Conservation (phyloP, 208 protist species). For the Phytomonas serpens region DNA sequence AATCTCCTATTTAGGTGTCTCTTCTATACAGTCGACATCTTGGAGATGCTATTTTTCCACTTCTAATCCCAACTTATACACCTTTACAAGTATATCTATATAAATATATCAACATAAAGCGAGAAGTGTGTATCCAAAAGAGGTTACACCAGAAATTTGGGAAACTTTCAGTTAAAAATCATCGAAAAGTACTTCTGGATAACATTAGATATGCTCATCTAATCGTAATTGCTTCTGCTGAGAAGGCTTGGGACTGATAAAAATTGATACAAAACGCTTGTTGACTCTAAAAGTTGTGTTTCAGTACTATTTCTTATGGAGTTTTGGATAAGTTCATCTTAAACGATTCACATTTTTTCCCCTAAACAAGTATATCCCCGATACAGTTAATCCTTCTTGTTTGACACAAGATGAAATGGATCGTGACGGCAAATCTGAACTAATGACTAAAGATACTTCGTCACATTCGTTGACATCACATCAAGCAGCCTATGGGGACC, state of each 20-base stretch:
- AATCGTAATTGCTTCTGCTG: background rate
- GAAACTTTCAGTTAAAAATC: background rate
- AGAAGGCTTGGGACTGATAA: background rate
- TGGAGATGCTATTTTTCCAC: background rate
- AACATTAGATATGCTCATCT: background rate
- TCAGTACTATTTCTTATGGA: background rate
- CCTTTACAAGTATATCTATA: slow-evolving; percentile 4
- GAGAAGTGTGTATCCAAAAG: background rate
- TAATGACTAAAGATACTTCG: background rate
- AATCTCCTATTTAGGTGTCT: background rate
- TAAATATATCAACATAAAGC: background rate
- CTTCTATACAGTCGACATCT: background rate
- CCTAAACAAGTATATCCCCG: background rate
- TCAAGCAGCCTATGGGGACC: background rate
- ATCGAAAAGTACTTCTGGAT: background rate
- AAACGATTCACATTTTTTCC: slow-evolving; percentile 9
- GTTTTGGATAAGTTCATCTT: slow-evolving; percentile 6
- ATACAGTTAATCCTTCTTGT: slow-evolving; percentile 4
- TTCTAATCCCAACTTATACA: slow-evolving; percentile 2
- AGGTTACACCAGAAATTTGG: background rate
- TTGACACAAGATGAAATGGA: background rate
- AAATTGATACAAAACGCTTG: background rate
- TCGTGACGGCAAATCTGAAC: background rate
- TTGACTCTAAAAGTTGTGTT: background rate
- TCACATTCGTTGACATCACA: background rate